These are phyloP conservation scores for Ophiostoma quercus DNA, from an alignment of 2,329 filamentous ascomycete species.

Conservation along the genomic window DNA sequence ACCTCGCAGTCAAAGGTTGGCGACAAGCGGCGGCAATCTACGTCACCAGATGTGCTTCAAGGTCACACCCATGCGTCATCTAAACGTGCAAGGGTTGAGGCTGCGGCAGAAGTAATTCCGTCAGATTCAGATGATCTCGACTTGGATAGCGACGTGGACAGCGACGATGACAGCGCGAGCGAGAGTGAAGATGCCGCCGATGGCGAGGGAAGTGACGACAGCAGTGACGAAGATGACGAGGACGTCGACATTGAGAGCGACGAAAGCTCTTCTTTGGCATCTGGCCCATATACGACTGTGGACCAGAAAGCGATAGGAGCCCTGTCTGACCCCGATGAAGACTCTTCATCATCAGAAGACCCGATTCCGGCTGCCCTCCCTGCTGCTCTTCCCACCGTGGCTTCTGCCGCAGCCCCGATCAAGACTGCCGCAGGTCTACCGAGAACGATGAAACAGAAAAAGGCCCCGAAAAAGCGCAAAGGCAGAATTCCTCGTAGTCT, in stretches of 20 bases:
- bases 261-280: background rate
- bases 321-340: background rate
- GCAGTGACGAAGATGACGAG: background rate
- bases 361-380: background rate
- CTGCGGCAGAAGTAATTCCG: background rate
- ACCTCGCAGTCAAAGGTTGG: background rate
- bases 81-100: background rate
- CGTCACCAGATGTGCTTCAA: background rate
- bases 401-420: background rate
- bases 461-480: background rate
- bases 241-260: background rate
- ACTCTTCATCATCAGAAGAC: background rate
- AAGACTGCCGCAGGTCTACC: background rate
- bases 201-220: constrained; percentile 7
- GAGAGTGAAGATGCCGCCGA: background rate
- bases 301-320: background rate
- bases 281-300: background rate
- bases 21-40: background rate
- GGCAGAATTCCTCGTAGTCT: background rate
- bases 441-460: background rate
- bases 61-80: background rate
- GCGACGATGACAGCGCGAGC: background rate
- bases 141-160: background rate
- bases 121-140: background rate
- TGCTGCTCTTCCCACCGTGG: background rate